Percentiles rank a stretch among this genome's conserved stretches.
These are phyloP conservation scores for Colletotrichum sp. DNA, from an alignment of 2,329 filamentous ascomycete genomes.

Conservation along the genomic window DNA sequence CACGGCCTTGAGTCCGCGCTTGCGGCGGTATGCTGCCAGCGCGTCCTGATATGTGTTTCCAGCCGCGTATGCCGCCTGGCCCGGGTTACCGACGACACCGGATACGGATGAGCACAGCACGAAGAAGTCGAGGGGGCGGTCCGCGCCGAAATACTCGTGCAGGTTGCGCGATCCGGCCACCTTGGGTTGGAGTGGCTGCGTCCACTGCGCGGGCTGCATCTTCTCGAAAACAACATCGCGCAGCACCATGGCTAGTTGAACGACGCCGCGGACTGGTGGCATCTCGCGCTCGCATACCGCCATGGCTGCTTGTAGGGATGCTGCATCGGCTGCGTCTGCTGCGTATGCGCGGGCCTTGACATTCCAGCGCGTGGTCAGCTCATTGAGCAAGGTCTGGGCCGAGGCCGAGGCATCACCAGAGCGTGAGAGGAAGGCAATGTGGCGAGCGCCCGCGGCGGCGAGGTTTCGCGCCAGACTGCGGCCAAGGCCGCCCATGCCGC, in stretches of 20 bases:
- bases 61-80: constrained; percentile 43
- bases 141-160: constrained; percentile 25
- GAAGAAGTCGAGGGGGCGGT: constrained; percentile 33
- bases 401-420: constrained; percentile 24
- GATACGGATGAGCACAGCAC: constrained; percentile 30
- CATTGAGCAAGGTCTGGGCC: constrained; percentile 19
- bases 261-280: constrained; percentile 17
- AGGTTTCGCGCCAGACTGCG: constrained; percentile 27
- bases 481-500: constrained; percentile 32
- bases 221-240: constrained; percentile 23
- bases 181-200: constrained; percentile 30
- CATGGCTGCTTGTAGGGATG: background rate
- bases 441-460: constrained; percentile 27
- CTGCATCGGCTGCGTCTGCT: constrained; percentile 34
- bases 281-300: constrained; percentile 21
- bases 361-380: constrained; percentile 19
- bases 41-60: constrained; percentile 44
- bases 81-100: constrained; percentile 33
- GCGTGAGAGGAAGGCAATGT: constrained; percentile 32
- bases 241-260: constrained; percentile 19
- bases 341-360: constrained; percentile 25
- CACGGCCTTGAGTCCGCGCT: constrained; percentile 38
- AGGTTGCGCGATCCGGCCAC: constrained; percentile 37
- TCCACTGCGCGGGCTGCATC: constrained; percentile 33
- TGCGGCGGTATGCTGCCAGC: constrained; percentile 39